Conservation (phyloP, 2,329 filamentous ascomycete genomes). For the Chaetomium sp. region DNA sequence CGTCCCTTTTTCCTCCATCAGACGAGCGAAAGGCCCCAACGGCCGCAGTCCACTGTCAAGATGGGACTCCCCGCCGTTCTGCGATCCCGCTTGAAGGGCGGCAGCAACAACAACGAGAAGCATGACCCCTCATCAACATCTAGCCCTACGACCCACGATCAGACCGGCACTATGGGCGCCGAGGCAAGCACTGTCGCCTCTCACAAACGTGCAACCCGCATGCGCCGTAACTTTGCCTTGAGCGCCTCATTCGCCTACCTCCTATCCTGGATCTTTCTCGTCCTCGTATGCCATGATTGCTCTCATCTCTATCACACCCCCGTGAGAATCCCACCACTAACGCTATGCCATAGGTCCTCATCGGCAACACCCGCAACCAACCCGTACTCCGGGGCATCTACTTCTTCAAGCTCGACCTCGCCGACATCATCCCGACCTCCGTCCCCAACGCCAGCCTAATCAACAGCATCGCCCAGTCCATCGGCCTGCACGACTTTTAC, state of each 20-base stretch:
- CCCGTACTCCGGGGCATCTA: constrained; percentile 63
- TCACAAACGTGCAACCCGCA: constrained; percentile 38
- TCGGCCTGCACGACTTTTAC: constrained; percentile 92
- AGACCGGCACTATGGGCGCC: background rate
- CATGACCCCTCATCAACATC: constrained; percentile 3
- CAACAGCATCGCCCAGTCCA: constrained; percentile 77
- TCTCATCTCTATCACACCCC: background rate
- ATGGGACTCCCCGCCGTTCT: constrained; percentile 22
- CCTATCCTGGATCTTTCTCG: constrained; percentile 67
- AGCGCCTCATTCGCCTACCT: constrained; percentile 65
- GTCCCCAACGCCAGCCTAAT: constrained; percentile 68
- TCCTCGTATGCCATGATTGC: constrained; percentile 51
- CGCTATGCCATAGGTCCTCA: constrained; percentile 42
- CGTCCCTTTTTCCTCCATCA: background rate
- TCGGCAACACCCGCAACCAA: constrained; percentile 64
- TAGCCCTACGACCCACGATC: constrained; percentile 4
- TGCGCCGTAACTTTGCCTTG: constrained; percentile 55
- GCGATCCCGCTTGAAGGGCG: constrained; percentile 13
- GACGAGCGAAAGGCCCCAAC: background rate
- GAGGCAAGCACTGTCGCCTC: background rate
- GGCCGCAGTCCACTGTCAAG: background rate
- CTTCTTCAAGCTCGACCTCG: constrained; percentile 78
- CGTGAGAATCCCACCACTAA: background rate
- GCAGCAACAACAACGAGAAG: constrained; percentile 3
- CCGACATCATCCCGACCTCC: constrained; percentile 69